phyloP scores from a whole-genome alignment of 1,284 basidiomycete genomes.

The Fistulina hepatica region DNA sequence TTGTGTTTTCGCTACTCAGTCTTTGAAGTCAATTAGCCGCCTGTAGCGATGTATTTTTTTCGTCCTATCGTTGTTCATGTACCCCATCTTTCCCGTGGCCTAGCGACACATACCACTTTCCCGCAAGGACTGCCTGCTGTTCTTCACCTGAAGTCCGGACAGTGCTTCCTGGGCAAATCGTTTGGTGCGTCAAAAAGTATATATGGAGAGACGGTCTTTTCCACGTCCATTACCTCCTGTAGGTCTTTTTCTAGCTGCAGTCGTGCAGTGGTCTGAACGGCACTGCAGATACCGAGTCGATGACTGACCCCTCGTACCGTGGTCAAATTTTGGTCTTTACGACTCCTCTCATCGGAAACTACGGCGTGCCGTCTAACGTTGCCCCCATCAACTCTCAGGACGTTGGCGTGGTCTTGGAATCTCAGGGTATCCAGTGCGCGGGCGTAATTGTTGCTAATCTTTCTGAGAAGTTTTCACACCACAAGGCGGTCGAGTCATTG shows the following conservation, averaged over 20 bases:
- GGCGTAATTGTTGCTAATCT: slow-evolving; percentile 93
- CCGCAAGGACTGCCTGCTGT: slow-evolving; percentile 56
- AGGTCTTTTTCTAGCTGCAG: slow-evolving; percentile 20
- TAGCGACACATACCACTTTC: slow-evolving; percentile 56
- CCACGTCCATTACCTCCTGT: slow-evolving; percentile 98
- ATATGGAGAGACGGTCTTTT: slow-evolving; percentile 98
- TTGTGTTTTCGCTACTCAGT: slow-evolving; percentile 68
- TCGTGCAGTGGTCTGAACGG: slow-evolving; percentile 11
- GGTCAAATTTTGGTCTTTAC: slow-evolving; percentile 98
- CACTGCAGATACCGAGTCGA: slow-evolving; percentile 85
- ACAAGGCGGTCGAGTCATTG: slow-evolving; percentile 87
- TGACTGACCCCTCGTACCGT: slow-evolving; percentile 99
- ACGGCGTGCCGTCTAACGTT: slow-evolving; percentile 85
- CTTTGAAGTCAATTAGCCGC: slow-evolving; percentile 31
- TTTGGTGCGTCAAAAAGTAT: slow-evolving; percentile 86
- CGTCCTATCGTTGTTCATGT: slow-evolving; percentile 42
- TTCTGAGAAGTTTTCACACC: slow-evolving; percentile 91
- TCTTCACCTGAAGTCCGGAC: slow-evolving; percentile 88
- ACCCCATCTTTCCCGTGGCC: slow-evolving; percentile 30
- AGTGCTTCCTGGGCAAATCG: slow-evolving; percentile 81
- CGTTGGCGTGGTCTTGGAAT: slow-evolving; percentile 88
- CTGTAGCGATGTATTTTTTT: slow-evolving; percentile 41
- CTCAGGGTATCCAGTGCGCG: slow-evolving; percentile 80
- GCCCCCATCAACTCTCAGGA: slow-evolving; percentile 69
- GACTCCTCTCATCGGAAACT: slow-evolving; percentile 97